Conservation (phyloP, 805 yeast genomes). For the Komagataella kurtzmanii region DNA sequence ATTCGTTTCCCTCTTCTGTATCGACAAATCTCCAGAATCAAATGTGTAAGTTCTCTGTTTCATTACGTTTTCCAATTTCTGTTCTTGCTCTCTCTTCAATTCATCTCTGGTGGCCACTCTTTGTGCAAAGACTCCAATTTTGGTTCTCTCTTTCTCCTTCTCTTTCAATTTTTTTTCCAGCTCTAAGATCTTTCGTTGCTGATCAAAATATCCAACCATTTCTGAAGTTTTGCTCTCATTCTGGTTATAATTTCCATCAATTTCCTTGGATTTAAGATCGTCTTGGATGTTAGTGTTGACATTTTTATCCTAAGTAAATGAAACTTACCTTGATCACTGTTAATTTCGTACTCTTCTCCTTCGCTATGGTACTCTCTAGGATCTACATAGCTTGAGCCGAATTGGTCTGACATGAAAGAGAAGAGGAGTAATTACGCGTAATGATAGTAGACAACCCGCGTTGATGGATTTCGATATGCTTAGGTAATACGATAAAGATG, state of each 20-base stretch:
- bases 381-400: not conserved
- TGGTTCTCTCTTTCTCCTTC: not conserved
- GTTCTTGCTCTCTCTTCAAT: not conserved
- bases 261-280: not conserved
- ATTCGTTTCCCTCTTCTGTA: slow-evolving; percentile 7
- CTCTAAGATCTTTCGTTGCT: not conserved
- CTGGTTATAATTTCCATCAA: not conserved
- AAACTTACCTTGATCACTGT: not conserved
- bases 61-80: not conserved
- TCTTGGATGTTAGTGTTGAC: not conserved
- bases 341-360: not conserved
- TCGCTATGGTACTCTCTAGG: not conserved
- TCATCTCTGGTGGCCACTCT: not conserved
- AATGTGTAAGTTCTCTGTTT: not conserved
- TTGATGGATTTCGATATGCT: not conserved
- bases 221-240: not conserved
- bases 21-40: not conserved
- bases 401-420: not conserved
- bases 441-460: not conserved
- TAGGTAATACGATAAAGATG: not conserved
- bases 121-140: not conserved
- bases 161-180: not conserved
- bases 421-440: not conserved
- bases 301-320: not conserved
- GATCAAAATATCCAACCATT: not conserved